Conservation (phyloP, 2,329 filamentous ascomycete genomes). For the Phaeosphaeria sp. region DNA sequence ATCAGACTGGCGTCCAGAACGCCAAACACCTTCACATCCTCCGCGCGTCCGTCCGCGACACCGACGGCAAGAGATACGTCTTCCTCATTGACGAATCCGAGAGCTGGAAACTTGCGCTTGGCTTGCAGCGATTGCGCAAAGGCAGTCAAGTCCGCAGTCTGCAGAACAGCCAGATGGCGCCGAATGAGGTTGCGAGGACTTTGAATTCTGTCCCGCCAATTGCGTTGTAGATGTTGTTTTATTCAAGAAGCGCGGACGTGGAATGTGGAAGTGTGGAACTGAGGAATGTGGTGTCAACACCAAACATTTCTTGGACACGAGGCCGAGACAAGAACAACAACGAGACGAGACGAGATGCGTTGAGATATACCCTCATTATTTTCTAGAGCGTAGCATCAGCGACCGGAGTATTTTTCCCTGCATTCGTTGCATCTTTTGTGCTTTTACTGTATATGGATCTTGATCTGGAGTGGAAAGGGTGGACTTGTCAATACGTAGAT, state of each 20-base stretch:
- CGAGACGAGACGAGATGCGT: background rate
- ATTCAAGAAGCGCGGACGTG: background rate
- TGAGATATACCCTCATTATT: constrained; percentile 13
- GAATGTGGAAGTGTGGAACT: background rate
- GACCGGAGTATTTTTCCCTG: constrained; percentile 26
- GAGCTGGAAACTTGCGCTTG: constrained; percentile 68
- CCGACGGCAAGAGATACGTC: constrained; percentile 67
- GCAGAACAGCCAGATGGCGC: constrained; percentile 60
- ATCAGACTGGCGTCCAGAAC: constrained; percentile 52
- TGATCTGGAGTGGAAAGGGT: background rate
- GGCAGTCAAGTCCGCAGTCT: constrained; percentile 64
- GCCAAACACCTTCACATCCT: constrained; percentile 60
- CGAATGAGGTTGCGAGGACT: constrained; percentile 50
- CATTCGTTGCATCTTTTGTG: background rate
- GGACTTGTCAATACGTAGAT: background rate
- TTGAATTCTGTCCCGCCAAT: constrained; percentile 42
- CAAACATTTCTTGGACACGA: background rate
- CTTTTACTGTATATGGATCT: background rate
- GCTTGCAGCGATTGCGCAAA: constrained; percentile 62
- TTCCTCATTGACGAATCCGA: constrained; percentile 66
- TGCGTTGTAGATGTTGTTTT: constrained; percentile 9
- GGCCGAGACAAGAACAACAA: background rate
- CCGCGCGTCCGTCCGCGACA: constrained; percentile 64
- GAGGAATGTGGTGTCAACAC: background rate
- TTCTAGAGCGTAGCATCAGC: constrained; percentile 27